Evolutionary conservation across 31 red algal genomes (phyloP), one percentile per base, ranked within the genome.

Genomic region (Bonnemaisonia californica): DNA sequence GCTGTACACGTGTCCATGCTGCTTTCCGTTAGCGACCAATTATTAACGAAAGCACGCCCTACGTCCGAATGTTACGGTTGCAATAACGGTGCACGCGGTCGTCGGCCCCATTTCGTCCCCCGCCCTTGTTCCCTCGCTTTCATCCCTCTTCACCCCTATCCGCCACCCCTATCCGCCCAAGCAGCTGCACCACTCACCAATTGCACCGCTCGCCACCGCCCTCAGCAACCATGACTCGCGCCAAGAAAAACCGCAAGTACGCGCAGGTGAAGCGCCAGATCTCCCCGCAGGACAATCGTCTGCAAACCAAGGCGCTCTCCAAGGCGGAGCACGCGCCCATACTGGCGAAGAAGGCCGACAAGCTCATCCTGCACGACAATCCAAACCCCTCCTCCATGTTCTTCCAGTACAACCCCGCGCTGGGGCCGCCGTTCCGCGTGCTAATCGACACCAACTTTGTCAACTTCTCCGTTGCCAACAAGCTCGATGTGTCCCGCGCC

Each of bases 371-470:
- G 16, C 54, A 22, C 23, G 51, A 73, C 34, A 57, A 83, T 19
- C 64, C 80, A 8, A 67, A 59, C n/a, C 96, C 92, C 36, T 69
- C 96, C 2, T 76, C 85, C 1, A 72, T 98, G 77, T 98, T 98
- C 54, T 98, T 98, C 62, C 82, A 79, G 18, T 92, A 93, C 81
- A 98, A 98, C 70, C 59, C 89, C 0, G 71, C 85, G 23, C 81
- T 98, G 9, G 96, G 96, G 21, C 96, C 96, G 22, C 96, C 96
- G 11, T 98, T 91, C 76, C 92, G 85, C 59, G 84, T 98, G 27
- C 75, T 98, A 40, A 38, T 98, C 33, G 96, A 98, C 58, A 98
- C 96, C 62, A 98, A 98, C 76, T 98, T 98, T 76, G 66, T 98
- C 78, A 98, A 98, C 81, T 95, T 98, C 45, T 91, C 87, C 47